Evolutionary conservation across 2,329 filamentous ascomycete genomes (phyloP).

Genomic region (Neocucurbitaria cava): DNA sequence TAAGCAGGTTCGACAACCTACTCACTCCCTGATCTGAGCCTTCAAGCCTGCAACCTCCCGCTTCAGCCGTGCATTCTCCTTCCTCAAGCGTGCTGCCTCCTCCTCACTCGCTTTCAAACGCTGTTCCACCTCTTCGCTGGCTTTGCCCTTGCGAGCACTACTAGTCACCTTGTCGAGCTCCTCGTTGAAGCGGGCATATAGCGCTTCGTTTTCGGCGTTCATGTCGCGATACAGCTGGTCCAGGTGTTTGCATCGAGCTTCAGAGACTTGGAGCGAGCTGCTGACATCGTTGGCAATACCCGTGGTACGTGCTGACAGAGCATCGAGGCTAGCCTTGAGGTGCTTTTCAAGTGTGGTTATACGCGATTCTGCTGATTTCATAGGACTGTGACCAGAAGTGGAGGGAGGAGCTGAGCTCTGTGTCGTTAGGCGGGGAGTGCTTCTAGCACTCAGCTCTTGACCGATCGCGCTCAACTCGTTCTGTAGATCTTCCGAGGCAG

Average conservation of each 20-base stretch:
- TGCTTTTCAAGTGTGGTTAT: slow-evolving; percentile 72
- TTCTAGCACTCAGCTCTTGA: slow-evolving; percentile 71
- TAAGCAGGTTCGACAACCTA: slow-evolving; percentile 14
- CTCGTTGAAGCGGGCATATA: slow-evolving; percentile 92
- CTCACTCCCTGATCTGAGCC: slow-evolving; percentile 56
- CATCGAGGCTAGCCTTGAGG: slow-evolving; percentile 59
- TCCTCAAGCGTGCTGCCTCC: slow-evolving; percentile 77
- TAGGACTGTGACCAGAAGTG: slow-evolving; percentile 21
- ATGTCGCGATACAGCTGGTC: slow-evolving; percentile 89
- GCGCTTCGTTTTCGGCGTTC: slow-evolving; percentile 87
- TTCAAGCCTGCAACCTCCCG: slow-evolving; percentile 76
- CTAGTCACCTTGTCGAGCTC: slow-evolving; percentile 85
- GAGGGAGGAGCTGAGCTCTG: slow-evolving; percentile 37
- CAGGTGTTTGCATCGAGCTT: slow-evolving; percentile 79
- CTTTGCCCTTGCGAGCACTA: slow-evolving; percentile 72
- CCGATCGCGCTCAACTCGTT: slow-evolving; percentile 81
- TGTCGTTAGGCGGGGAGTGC: slow-evolving; percentile 40
- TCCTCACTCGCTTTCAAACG: slow-evolving; percentile 77
- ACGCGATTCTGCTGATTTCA: slow-evolving; percentile 58
- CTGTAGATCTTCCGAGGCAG: slow-evolving; percentile 72
- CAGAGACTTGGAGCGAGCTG: slow-evolving; percentile 72
- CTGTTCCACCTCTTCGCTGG: slow-evolving; percentile 77
- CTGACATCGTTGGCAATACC: slow-evolving; percentile 75
- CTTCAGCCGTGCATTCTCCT: slow-evolving; percentile 84
- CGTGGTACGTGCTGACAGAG: slow-evolving; percentile 36